Evolutionary conservation across 257 asterid genomes (phyloP), one percentile per base, ranked within the genome.

Genomic region (Echium plantagineum): DNA sequence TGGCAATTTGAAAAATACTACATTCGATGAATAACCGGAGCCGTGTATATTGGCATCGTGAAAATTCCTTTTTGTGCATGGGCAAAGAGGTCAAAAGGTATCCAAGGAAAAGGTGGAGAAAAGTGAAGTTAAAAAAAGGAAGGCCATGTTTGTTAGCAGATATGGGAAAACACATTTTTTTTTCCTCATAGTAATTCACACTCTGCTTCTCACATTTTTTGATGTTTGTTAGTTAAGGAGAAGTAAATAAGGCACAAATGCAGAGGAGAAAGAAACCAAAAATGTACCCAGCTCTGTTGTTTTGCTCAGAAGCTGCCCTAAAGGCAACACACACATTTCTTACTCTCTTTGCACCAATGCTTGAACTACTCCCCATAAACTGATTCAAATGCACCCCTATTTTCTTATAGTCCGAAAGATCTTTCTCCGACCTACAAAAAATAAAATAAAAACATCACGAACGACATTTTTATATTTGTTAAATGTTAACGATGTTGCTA

Each of bases 301-400:
- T n/a, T n/a, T n/a, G n/a, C n/a, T n/a, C n/a, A n/a, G n/a, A n/a
- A n/a, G n/a, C n/a, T 26, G 30, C 30, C 30, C 30, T 26, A 26
- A 26, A 26, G 16, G 93, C 94, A 18, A 82, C 82, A 62, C 95
- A 91, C 0, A 88, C 93, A 60, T 75, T 81, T 61, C 87, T 58
- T 62, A 91, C 83, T 47, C 95, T 61, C 59, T 82, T 87, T 2
- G 98, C 98, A n/a, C n/a, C n/a, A n/a, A n/a, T n/a, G n/a, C 96
- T 91, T 10, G 96, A 88, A 55, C 98, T 91, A 78, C 96, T 88
- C 17, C 98, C 98, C 74, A 82, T 84, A 16, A 91, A 76, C 63
- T 88, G 98, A 73, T 88, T 88, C 73, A 91, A 72, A 75, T 91
- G 98, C 13, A 74, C 58, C 52, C 90, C 95, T 72, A 91, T 77